A percentile compares a stretch with the other conserved stretches of the same genome.
phyloP scores from a whole-genome alignment of 2,329 filamentous ascomycete species.

The Aspergillus tamarii region DNA sequence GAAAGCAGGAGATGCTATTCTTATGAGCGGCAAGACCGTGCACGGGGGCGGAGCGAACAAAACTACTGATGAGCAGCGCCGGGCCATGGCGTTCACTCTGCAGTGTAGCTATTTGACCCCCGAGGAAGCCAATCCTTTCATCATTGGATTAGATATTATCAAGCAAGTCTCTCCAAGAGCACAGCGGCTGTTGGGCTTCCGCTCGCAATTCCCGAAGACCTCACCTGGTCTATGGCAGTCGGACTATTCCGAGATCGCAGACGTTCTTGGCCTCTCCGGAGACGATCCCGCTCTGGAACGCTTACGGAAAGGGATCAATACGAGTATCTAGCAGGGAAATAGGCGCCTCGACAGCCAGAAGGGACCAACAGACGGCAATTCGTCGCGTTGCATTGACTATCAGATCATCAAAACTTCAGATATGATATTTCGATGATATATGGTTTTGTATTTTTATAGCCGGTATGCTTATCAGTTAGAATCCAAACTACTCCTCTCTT shows the following conservation, averaged over 20 bases:
- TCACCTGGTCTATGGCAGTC: neutral
- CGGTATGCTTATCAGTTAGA: no score
- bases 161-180: neutral
- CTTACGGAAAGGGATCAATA: neutral
- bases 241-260: neutral
- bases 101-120: neutral
- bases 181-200: neutral
- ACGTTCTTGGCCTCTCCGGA: neutral
- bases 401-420: no score
- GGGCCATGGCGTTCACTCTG: neutral
- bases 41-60: constrained; percentile 24
- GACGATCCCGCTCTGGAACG: neutral
- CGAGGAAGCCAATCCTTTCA: neutral
- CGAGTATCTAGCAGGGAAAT: neutral
- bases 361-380: no score
- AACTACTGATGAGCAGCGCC: neutral
- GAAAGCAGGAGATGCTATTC: constrained; percentile 21
- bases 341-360: no score
- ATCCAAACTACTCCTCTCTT: no score
- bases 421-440: no score
- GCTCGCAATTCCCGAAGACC: neutral
- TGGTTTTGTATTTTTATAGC: no score
- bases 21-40: constrained; percentile 20
- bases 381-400: no score
- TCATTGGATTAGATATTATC: neutral